Evolutionary conservation across 2,329 filamentous ascomycete species (phyloP).

Genomic region (Colletotrichum incanum): DNA sequence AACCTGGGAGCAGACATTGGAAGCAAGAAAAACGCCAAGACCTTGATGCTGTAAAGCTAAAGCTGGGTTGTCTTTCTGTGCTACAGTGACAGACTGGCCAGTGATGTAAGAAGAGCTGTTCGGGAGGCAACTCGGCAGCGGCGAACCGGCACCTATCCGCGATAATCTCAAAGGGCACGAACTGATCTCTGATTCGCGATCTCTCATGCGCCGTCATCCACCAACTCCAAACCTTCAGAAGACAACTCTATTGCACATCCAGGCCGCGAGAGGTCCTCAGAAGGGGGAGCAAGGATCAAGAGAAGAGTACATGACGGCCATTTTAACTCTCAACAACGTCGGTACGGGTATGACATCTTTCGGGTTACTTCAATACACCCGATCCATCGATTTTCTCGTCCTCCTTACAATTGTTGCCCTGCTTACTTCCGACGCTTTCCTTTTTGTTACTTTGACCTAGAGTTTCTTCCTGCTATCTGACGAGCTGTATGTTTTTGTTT

Average conservation of each 20-base stretch:
- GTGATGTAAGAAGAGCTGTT: conserved; percentile 10
- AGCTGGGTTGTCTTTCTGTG: conserved; percentile 23
- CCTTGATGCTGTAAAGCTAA: conserved; percentile 11
- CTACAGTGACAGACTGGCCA: neutral
- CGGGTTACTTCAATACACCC: neutral
- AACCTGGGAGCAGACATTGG: conserved; percentile 2
- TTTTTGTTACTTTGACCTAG: neutral
- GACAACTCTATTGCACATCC: conserved; percentile 12
- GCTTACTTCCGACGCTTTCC: neutral
- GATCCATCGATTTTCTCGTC: neutral
- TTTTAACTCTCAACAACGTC: neutral
- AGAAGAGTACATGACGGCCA: neutral
- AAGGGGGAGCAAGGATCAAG: conserved; percentile 3
- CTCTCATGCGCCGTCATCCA: conserved; percentile 8
- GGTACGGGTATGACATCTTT: neutral
- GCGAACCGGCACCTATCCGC: conserved; percentile 3
- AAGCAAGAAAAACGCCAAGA: conserved; percentile 10
- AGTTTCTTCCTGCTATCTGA: neutral
- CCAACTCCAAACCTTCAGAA: conserved; percentile 16
- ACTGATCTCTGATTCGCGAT: conserved; percentile 13
- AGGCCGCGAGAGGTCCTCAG: neutral
- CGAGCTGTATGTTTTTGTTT: neutral
- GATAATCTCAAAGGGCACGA: conserved; percentile 3
- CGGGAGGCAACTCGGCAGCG: neutral
- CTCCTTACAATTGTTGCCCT: neutral